A percentile compares a stretch with the other conserved stretches of the same genome.
phyloP scores from a whole-genome alignment of 768 basidiomycete species.

The Chalciporus chontae region DNA sequence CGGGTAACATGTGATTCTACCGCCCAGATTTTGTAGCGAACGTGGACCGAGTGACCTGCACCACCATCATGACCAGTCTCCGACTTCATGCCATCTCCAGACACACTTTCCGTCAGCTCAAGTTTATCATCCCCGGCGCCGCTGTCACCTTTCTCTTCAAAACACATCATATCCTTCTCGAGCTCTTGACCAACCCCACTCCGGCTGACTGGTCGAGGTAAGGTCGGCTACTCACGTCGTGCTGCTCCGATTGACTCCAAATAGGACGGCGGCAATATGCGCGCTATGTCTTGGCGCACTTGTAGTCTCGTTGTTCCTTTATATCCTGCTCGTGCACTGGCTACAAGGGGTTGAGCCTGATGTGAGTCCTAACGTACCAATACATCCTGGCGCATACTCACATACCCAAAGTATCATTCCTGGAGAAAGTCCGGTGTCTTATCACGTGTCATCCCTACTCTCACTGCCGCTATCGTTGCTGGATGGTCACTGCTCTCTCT shows the following conservation, averaged over 20 bases:
- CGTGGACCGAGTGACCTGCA: neutral
- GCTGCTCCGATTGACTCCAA: conserved; percentile 5
- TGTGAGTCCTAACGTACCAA: conserved; percentile 39
- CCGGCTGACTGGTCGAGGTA: conserved; percentile 53
- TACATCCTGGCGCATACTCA: neutral
- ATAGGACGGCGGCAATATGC: conserved; percentile 50
- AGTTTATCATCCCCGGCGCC: conserved; percentile 72
- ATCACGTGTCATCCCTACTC: conserved; percentile 63
- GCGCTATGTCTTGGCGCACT: conserved; percentile 53
- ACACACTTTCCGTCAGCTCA: conserved; percentile 66
- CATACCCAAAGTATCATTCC: conserved; percentile 52
- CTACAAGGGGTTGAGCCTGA: conserved; percentile 65
- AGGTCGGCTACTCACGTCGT: neutral
- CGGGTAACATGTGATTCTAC: neutral
- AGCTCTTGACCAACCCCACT: conserved; percentile 34
- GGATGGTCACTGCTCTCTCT: conserved; percentile 64
- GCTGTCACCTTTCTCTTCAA: conserved; percentile 58
- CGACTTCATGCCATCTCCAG: conserved; percentile 28
- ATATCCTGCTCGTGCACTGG: conserved; percentile 65
- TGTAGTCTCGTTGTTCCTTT: conserved; percentile 71
- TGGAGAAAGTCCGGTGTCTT: conserved; percentile 72
- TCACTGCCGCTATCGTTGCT: conserved; percentile 65
- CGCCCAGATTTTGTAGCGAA: neutral
- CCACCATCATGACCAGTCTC: conserved; percentile 18
- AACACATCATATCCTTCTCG: conserved; percentile 49